Percentiles rank a stretch among this genome's conserved stretches.
Evolutionary conservation across 345 rosid genomes (phyloP).

Genomic region (Rhodomyrtus tomentosa): DNA sequence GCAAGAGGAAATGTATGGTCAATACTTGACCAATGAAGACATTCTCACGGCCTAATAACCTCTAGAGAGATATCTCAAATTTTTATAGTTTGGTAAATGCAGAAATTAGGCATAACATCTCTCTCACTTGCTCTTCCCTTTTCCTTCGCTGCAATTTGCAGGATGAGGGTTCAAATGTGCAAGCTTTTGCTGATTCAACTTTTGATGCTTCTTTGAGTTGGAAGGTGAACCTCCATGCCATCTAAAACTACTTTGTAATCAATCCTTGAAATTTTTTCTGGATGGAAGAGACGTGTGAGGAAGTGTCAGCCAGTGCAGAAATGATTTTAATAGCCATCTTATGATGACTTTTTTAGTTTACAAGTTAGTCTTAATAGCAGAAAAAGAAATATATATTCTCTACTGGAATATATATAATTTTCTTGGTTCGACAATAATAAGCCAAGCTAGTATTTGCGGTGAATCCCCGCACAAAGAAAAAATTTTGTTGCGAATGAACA

Average conservation of each 20-base stretch:
- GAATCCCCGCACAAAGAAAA: too few species aligned
- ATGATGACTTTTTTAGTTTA: neutral
- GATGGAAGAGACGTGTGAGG: neutral
- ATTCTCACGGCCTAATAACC: neutral
- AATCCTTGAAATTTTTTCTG: neutral
- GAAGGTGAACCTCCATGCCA: conserved; percentile 35
- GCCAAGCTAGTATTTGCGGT: too few species aligned
- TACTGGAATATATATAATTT: too few species aligned
- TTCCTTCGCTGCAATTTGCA: neutral
- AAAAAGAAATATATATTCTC: too few species aligned
- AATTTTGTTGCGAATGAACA: too few species aligned
- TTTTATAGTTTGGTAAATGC: neutral
- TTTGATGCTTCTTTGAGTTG: conserved; percentile 61
- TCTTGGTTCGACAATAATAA: too few species aligned
- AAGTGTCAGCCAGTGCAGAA: neutral
- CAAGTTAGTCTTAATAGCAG: too few species aligned
- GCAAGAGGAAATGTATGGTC: neutral
- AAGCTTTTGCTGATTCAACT: conserved; percentile 29
- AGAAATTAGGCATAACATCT: neutral
- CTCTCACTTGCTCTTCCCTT: neutral
- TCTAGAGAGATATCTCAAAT: neutral
- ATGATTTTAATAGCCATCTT: neutral
- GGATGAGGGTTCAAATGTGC: conserved; percentile 51
- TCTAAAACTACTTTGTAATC: neutral
- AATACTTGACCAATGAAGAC: neutral